phyloP scores from a whole-genome alignment of 805 yeast species.

The Kuraishia hungarica region DNA sequence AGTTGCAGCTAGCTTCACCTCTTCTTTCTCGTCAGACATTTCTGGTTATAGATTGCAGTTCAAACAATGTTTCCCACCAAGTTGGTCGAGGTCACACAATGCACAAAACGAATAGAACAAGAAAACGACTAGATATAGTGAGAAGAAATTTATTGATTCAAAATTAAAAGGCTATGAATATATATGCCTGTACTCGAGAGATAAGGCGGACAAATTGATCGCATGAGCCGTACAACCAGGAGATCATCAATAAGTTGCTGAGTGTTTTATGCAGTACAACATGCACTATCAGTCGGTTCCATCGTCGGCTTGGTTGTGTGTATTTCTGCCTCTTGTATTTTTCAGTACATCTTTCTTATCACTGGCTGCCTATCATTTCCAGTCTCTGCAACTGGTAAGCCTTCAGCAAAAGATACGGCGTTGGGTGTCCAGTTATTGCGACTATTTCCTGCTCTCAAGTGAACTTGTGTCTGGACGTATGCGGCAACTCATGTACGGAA shows the following conservation, averaged over 20 bases:
- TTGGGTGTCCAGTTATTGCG: neutral
- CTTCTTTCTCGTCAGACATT: neutral
- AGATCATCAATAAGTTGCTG: neutral
- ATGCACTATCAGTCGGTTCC: no score
- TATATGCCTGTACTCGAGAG: neutral
- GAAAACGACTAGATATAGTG: neutral
- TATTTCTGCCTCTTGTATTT: neutral
- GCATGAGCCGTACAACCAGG: neutral
- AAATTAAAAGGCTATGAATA: neutral
- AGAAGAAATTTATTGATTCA: neutral
- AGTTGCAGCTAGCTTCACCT: neutral
- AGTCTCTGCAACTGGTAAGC: neutral
- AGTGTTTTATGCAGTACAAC: no score
- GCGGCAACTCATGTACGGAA: neutral
- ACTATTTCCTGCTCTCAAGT: neutral
- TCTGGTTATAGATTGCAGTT: neutral
- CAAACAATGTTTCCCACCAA: neutral
- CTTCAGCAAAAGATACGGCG: neutral
- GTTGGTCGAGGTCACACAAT: neutral
- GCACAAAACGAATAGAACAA: neutral
- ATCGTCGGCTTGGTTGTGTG: neutral
- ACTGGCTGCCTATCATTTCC: neutral
- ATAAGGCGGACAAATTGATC: neutral
- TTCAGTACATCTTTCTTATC: neutral
- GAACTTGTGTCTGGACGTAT: neutral